These are phyloP conservation scores for Articulospora tetracladia DNA, from an alignment of 495 filamentous ascomycete genomes.

Conservation along the genomic window DNA sequence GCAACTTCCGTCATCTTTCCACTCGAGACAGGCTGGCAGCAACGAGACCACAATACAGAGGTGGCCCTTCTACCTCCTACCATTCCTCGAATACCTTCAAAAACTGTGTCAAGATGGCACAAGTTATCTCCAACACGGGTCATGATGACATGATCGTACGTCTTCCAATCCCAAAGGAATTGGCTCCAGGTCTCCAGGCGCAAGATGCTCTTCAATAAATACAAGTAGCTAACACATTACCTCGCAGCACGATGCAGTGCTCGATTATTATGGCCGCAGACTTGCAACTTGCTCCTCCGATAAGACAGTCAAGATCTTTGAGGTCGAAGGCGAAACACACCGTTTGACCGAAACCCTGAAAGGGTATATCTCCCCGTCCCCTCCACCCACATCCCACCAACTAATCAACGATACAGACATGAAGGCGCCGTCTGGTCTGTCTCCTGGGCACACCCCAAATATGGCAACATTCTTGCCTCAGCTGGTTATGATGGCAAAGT, in stretches of 20 bases:
- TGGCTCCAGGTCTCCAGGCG: neutral
- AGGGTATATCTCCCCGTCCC: constrained; percentile 56
- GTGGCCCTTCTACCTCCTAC: neutral
- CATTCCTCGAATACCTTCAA: constrained; percentile 9
- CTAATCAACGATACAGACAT: constrained; percentile 53
- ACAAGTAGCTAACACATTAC: neutral
- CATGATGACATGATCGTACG: constrained; percentile 99
- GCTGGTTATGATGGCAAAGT: constrained; percentile 96
- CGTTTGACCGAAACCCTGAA: constrained; percentile 88
- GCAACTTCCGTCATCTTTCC: constrained; percentile 4
- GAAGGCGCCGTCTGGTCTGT: constrained; percentile 96
- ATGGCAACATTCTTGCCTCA: constrained; percentile 93
- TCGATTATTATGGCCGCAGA: constrained; percentile 96
- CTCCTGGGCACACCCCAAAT: constrained; percentile 97
- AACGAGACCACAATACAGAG: neutral
- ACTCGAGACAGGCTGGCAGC: constrained; percentile 18
- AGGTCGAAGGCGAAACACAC: constrained; percentile 93
- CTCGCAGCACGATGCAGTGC: constrained; percentile 86
- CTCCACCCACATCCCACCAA: constrained; percentile 8
- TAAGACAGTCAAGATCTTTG: constrained; percentile 98
- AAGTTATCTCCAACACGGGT: constrained; percentile 84
- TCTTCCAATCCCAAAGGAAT: constrained; percentile 21
- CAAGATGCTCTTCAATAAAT: neutral
- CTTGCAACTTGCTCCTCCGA: constrained; percentile 97
- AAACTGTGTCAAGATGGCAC: constrained; percentile 50